phyloP scores from a whole-genome alignment of 805 yeast species.

The Metschnikowia henanensis region DNA sequence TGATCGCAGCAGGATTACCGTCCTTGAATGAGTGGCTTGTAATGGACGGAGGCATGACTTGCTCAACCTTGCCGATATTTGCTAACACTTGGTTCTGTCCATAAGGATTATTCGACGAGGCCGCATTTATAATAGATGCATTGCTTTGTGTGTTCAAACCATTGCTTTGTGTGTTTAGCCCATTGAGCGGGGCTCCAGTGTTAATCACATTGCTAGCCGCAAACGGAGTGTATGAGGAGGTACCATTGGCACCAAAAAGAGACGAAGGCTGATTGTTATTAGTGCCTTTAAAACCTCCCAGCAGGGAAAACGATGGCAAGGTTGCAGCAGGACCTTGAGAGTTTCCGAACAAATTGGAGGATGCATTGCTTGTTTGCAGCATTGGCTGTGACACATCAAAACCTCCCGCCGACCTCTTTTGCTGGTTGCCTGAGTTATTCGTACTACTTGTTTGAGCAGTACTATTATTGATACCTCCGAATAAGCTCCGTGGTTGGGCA shows the following conservation, averaged over 20 bases:
- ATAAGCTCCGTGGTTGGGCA: slow-evolving; percentile 20
- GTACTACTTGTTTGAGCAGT: no score
- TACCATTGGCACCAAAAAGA: no score
- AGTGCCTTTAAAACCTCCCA: neutral
- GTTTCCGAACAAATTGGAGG: slow-evolving; percentile 24
- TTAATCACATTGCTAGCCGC: neutral
- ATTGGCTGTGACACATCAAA: no score
- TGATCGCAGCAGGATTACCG: slow-evolving; percentile 13
- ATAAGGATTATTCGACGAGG: slow-evolving; percentile 27
- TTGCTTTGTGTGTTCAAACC: no score
- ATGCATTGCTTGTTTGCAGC: no score
- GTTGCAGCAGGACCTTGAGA: slow-evolving; percentile 3
- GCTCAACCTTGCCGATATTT: slow-evolving; percentile 20
- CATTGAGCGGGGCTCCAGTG: slow-evolving; percentile 11
- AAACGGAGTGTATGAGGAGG: neutral
- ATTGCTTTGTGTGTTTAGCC: neutral
- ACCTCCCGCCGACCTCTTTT: no score
- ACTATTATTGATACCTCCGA: no score
- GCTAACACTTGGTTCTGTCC: slow-evolving; percentile 27
- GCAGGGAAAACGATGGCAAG: neutral
- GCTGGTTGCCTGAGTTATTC: no score
- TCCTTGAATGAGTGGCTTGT: slow-evolving; percentile 27
- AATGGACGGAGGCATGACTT: slow-evolving; percentile 34
- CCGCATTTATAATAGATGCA: neutral
- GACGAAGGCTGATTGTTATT: neutral